Base-by-base conservation (phyloP, 495 filamentous ascomycete genomes). In the Ramalina intermedia region DNA sequence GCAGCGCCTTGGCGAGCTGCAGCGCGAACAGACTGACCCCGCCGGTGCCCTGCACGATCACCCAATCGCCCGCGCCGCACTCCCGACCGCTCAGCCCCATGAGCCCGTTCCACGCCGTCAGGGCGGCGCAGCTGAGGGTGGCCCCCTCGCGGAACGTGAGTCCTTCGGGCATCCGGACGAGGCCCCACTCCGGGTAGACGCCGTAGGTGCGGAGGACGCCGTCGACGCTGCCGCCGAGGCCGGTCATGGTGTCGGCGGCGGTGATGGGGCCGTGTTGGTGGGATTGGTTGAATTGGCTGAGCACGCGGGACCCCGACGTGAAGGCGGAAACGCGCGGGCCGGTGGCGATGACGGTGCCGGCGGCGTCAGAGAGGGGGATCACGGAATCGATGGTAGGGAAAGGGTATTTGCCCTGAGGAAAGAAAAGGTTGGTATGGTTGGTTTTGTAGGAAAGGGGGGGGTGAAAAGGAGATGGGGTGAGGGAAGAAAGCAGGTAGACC, bases 91-190 rank as follows among this genome's bases (percentile, higher is more conserved):
- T 51, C 37, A 89, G 51, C 0, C 85, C 87, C 51, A 83, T 91
- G 4, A 94, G 65, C 5, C 76, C 82, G 52, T 91, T 91, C 86
- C 87, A 94, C 14, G 77, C 78, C 3, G 87, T 91, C 42, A 91
- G 53, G 1, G 68, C 87, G 0, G 87, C 85, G 53, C 85, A 91
- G 0, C 71, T 54, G 4, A 94, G 67, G 0, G 84, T 84, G 40
- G 75, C 73, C 1, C 73, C 79, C 60, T 91, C 82, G 8, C 74
- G 50, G 23, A 70, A 71, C 52, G 65, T 71, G 9, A 89, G 67
- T 51, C 81, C 82, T 9, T 57, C 57, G 0, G 86, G 84, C 55
- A 75, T 70, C 35, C 68, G 62, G 18, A 88, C 84, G 1, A 91
- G 61, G 1, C 84, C 85, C 41, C 72, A 67, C 63, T 88, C 79